Conservation (phyloP, 495 filamentous ascomycete genomes). For the Rhypophila decipiens region DNA sequence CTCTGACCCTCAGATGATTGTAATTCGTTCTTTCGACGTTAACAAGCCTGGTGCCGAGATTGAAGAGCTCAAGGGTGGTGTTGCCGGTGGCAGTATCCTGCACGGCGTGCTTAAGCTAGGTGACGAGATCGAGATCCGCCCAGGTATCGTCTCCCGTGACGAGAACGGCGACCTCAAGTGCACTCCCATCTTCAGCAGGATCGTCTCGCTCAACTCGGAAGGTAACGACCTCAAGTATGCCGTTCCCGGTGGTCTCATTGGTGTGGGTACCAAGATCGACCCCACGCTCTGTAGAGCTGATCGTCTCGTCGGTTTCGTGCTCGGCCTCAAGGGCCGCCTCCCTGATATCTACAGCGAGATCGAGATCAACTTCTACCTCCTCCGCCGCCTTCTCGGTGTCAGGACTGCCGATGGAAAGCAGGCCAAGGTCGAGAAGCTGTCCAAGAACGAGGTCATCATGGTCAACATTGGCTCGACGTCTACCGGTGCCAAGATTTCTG, state of each 20-base stretch:
- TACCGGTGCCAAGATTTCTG: slow-evolving; percentile 89
- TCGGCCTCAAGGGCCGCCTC: slow-evolving; percentile 84
- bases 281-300: slow-evolving; percentile 97
- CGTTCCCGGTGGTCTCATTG: slow-evolving; percentile 92
- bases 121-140: slow-evolving; percentile 96
- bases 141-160: slow-evolving; percentile 90
- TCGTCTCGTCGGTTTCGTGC: slow-evolving; percentile 96
- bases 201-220: slow-evolving; percentile 92
- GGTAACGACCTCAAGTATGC: slow-evolving; percentile 97
- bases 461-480: slow-evolving; percentile 98
- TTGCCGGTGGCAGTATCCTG: slow-evolving; percentile 93
- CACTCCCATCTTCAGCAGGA: slow-evolving; percentile 90
- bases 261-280: slow-evolving; percentile 95
- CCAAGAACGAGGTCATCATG: slow-evolving; percentile 98
- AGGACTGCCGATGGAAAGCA: slow-evolving; percentile 98
- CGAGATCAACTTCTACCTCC: slow-evolving; percentile 98
- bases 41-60: slow-evolving; percentile 99
- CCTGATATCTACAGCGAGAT: slow-evolving; percentile 95
- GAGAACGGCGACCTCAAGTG: slow-evolving; percentile 91
- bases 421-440: slow-evolving; percentile 93
- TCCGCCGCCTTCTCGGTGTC: slow-evolving; percentile 89
- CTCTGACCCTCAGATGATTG: slow-evolving; percentile 90
- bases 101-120: slow-evolving; percentile 92
- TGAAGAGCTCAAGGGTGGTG: slow-evolving; percentile 96
- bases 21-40: slow-evolving; percentile 97